Percentiles rank a stretch among this genome's conserved stretches.
These are phyloP conservation scores for Apiotrichum veenhuisii DNA, from an alignment of 1,284 basidiomycete species.

Conservation along the genomic window DNA sequence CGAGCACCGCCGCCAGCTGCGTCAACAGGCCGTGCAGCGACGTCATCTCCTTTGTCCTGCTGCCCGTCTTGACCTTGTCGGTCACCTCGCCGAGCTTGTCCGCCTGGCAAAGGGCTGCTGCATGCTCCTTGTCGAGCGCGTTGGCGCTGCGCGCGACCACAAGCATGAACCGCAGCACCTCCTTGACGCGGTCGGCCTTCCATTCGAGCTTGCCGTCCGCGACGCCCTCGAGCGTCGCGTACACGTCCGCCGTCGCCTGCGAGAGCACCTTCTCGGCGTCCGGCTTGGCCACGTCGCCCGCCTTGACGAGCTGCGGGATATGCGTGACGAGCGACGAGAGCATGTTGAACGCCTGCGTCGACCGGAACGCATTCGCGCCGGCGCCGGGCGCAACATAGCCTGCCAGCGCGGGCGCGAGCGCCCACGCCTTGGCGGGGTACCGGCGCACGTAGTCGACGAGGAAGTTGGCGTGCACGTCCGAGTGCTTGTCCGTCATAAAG, in stretches of 20 bases:
- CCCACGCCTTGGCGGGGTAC: slow-evolving; percentile 66
- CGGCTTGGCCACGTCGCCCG: slow-evolving; percentile 29
- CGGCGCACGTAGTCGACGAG: slow-evolving; percentile 74
- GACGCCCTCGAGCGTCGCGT: slow-evolving; percentile 56
- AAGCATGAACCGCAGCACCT: slow-evolving; percentile 69
- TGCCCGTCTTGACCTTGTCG: slow-evolving; percentile 46
- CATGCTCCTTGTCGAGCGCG: slow-evolving; percentile 6
- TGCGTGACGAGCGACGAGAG: slow-evolving; percentile 65
- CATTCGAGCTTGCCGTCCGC: slow-evolving; percentile 49
- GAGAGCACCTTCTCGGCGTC: slow-evolving; percentile 57
- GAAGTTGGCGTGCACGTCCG: slow-evolving; percentile 68
- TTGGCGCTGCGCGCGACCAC: slow-evolving; percentile 64
- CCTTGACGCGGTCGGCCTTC: slow-evolving; percentile 69
- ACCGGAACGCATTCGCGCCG: slow-evolving; percentile 66
- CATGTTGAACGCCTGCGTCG: slow-evolving; percentile 69
- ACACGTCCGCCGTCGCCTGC: slow-evolving; percentile 56
- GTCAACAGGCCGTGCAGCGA: slow-evolving; percentile 55
- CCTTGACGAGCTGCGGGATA: slow-evolving; percentile 56
- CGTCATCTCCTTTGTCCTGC: slow-evolving; percentile 53
- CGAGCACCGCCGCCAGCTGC: slow-evolving; percentile 51
- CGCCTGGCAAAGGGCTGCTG: slow-evolving; percentile 4
- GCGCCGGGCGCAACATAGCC: slow-evolving; percentile 51
- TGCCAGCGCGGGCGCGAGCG: slow-evolving; percentile 60
- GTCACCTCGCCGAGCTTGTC: slow-evolving; percentile 33
- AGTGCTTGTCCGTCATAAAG: slow-evolving; percentile 76